A percentile compares a stretch with the other conserved stretches of the same genome.
Evolutionary conservation across 129 eudicot species (phyloP).

Genomic region (Pittosporum tobira): DNA sequence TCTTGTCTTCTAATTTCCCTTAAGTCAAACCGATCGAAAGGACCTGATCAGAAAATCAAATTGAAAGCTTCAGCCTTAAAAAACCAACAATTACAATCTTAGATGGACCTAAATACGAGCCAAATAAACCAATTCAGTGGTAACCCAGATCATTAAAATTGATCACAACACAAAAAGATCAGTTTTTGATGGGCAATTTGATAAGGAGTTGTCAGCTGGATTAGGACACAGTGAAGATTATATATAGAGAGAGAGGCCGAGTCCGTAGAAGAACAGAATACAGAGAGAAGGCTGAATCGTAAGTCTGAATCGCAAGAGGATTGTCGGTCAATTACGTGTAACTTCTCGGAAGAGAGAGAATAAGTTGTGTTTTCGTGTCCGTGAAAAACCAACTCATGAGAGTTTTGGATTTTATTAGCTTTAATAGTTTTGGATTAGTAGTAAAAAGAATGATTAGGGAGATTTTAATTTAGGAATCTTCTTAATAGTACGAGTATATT

Average conservation of each 20-base stretch:
- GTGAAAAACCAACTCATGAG: no score
- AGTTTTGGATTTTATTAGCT: no score
- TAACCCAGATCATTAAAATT: background rate
- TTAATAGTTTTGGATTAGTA: no score
- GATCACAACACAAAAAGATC: background rate
- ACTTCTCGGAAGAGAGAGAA: no score
- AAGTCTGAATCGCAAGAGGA: no score
- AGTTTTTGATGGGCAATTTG: no score
- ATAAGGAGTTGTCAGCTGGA: background rate
- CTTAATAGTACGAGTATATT: no score
- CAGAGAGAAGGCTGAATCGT: no score
- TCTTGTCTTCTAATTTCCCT: background rate
- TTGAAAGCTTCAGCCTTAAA: background rate
- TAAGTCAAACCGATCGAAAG: background rate
- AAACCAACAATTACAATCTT: background rate
- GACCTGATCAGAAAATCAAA: conserved; percentile 1
- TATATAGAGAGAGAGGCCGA: background rate
- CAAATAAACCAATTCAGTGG: background rate
- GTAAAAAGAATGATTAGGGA: no score
- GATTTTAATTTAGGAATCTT: no score
- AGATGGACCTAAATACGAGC: background rate
- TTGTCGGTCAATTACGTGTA: no score
- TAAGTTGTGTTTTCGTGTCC: no score
- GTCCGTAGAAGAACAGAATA: background rate
- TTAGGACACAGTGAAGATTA: background rate